These are phyloP conservation scores for Solanum chilense DNA, from an alignment of 257 asterid species.

Conservation along the genomic window DNA sequence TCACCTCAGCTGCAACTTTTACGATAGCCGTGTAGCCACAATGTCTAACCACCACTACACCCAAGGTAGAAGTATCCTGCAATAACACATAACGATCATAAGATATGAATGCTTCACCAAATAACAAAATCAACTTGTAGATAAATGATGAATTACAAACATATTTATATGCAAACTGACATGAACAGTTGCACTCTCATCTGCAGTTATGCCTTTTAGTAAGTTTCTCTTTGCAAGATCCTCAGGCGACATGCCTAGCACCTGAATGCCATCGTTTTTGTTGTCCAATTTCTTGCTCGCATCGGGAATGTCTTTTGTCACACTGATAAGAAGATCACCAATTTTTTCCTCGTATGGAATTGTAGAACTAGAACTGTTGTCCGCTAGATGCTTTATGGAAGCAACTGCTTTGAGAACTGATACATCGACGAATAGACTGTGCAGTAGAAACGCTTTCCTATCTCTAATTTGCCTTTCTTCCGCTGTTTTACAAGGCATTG, in stretches of 20 bases:
- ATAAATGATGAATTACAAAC: neutral
- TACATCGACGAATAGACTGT: constrained; percentile 82
- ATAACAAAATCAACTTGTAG: neutral
- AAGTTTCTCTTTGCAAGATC: constrained; percentile 68
- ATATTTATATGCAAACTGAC: constrained; percentile 32
- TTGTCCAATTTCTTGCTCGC: constrained; percentile 45
- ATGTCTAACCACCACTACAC: constrained; percentile 64
- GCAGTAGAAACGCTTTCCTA: constrained; percentile 94
- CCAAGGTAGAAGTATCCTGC: constrained; percentile 84
- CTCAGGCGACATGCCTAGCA: constrained; percentile 21
- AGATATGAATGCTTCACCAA: neutral
- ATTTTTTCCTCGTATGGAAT: constrained; percentile 42
- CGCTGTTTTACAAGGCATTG: constrained; percentile 79
- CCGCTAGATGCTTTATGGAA: constrained; percentile 53
- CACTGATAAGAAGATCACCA: constrained; percentile 70
- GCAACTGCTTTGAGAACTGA: constrained; percentile 77
- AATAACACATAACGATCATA: neutral
- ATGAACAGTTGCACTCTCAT: constrained; percentile 81
- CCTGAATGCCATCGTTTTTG: constrained; percentile 38
- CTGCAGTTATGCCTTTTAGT: constrained; percentile 91
- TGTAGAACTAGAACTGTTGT: constrained; percentile 34
- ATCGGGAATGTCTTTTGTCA: constrained; percentile 56
- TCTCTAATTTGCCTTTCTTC: constrained; percentile 93
- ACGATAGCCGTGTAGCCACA: constrained; percentile 82
- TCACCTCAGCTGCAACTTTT: constrained; percentile 57